Conservation (phyloP, 169 alveolate genomes). For the Plasmodium gonderi region DNA sequence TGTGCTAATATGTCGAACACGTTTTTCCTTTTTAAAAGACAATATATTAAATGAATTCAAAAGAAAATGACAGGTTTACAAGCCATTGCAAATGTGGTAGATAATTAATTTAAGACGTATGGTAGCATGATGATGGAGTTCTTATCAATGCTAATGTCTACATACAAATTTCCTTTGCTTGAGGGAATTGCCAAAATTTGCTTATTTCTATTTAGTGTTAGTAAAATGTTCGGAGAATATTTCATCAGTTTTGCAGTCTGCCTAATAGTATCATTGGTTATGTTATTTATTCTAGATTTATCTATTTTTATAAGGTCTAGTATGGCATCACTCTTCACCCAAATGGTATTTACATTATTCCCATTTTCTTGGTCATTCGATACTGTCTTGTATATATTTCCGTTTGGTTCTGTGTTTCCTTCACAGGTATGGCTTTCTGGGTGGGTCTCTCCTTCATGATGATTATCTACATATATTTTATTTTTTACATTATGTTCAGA, state of each 20-base stretch:
- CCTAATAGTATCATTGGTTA: conserved; percentile 64
- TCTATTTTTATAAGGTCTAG: conserved; percentile 74
- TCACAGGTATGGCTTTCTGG: neutral
- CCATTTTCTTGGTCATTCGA: neutral
- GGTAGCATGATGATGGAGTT: conserved; percentile 74
- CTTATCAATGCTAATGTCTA: conserved; percentile 70
- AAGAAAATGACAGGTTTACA: neutral
- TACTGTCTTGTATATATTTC: neutral
- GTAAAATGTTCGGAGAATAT: conserved; percentile 66
- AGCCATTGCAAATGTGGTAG: neutral
- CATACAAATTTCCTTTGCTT: conserved; percentile 66
- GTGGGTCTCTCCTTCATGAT: neutral
- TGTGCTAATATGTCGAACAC: neutral
- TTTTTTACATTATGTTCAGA: neutral
- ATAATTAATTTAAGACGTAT: conserved; percentile 22
- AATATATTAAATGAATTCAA: neutral
- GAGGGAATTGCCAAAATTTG: conserved; percentile 71
- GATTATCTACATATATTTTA: neutral
- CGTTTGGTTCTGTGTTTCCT: neutral
- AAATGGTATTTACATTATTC: conserved; percentile 17
- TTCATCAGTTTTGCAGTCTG: conserved; percentile 45
- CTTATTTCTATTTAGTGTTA: conserved; percentile 68
- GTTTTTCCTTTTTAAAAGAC: neutral
- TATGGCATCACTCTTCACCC: conserved; percentile 73
- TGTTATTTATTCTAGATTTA: conserved; percentile 57